Evolutionary conservation across 2,329 filamentous ascomycete species (phyloP).

Genomic region (Penicillium glabrum): DNA sequence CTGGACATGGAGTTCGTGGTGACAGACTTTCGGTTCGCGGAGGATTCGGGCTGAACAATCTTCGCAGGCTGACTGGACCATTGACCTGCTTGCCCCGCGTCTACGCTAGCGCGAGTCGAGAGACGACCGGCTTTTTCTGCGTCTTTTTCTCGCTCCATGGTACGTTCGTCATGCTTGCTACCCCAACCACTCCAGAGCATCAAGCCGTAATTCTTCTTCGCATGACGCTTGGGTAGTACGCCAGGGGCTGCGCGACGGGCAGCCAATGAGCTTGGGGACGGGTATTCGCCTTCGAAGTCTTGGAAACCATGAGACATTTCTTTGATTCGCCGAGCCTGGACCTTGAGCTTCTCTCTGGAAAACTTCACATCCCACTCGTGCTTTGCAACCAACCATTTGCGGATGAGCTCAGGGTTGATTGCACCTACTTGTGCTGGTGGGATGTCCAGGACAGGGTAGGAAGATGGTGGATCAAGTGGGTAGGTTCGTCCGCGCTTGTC

Average conservation of each 20-base stretch:
- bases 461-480: constrained; percentile 62
- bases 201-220: constrained; percentile 68
- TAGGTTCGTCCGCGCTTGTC: constrained; percentile 74
- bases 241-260: constrained; percentile 56
- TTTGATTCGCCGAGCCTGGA: constrained; percentile 71
- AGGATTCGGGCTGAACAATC: neutral
- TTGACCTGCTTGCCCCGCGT: constrained; percentile 27
- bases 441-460: constrained; percentile 67
- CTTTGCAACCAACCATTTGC: constrained; percentile 79
- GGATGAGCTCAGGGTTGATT: constrained; percentile 75
- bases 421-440: constrained; percentile 68
- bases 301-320: constrained; percentile 73
- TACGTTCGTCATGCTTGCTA: constrained; percentile 80
- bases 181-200: constrained; percentile 86
- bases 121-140: constrained; percentile 19
- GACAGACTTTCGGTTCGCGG: neutral
- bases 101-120: constrained; percentile 26
- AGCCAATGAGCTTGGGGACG: constrained; percentile 80
- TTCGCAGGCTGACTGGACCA: constrained; percentile 20
- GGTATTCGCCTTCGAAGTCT: constrained; percentile 70
- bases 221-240: constrained; percentile 26
- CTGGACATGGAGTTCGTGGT: neutral
- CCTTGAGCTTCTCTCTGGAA: constrained; percentile 64
- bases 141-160: constrained; percentile 49
- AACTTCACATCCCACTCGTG: constrained; percentile 72